These are phyloP conservation scores for Ceriops decandra DNA, from an alignment of 345 rosid species.

Conservation along the genomic window DNA sequence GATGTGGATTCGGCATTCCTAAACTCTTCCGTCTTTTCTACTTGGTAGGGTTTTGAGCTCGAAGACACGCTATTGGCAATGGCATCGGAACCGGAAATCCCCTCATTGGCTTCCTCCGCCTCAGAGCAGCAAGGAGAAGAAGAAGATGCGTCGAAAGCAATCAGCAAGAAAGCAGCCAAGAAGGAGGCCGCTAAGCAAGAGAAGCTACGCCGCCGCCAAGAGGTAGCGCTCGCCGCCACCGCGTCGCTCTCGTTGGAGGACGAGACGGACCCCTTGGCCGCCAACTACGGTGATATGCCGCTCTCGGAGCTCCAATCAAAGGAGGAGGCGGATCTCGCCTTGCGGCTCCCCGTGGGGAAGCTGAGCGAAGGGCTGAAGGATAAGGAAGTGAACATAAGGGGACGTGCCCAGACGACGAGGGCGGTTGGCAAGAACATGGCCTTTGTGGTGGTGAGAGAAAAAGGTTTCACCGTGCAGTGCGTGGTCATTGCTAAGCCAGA, in stretches of 20 bases:
- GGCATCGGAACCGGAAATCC: constrained; percentile 1
- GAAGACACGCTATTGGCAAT: not conserved
- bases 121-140: constrained; percentile 13
- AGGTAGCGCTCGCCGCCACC: constrained; percentile 36
- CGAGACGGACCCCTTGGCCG: constrained; percentile 37
- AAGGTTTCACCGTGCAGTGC: constrained; percentile 71
- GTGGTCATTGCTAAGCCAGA: constrained; percentile 47
- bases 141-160: constrained; percentile 28
- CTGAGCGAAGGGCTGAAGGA: constrained; percentile 43
- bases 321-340: constrained; percentile 27
- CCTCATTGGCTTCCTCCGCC: not conserved
- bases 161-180: constrained; percentile 82
- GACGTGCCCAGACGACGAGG: constrained; percentile 55
- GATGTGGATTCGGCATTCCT: too few species aligned
- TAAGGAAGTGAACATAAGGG: constrained; percentile 52
- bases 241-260: constrained; percentile 33
- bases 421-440: constrained; percentile 51
- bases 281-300: constrained; percentile 61
- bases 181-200: constrained; percentile 79
- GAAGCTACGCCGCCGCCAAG: constrained; percentile 68
- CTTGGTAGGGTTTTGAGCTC: too few species aligned
- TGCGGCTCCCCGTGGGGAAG: constrained; percentile 45
- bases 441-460: constrained; percentile 61
- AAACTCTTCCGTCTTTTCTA: too few species aligned
- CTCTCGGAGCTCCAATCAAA: constrained; percentile 57